A percentile compares a stretch with the other conserved stretches of the same genome.
These are phyloP conservation scores for Camelina neglecta DNA, from an alignment of 345 rosid genomes.

Conservation along the genomic window DNA sequence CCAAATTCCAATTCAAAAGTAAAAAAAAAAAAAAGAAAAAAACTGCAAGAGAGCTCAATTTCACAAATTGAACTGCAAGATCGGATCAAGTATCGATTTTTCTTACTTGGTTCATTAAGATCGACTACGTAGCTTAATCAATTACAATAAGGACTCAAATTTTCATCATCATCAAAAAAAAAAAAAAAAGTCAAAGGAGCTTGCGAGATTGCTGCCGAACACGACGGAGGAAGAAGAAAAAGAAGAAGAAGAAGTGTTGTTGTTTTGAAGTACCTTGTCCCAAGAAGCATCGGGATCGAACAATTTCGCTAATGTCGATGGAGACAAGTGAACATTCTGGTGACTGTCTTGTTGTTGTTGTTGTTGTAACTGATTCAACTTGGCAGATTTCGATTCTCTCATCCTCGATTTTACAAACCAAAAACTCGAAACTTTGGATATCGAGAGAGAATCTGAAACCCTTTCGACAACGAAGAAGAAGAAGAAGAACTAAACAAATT, in stretches of 20 bases:
- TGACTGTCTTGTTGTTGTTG: slow-evolving; percentile 44
- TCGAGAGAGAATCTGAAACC: slow-evolving; percentile 22
- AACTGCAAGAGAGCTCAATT: not conserved
- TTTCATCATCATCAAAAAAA: not conserved
- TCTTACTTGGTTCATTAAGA: not conserved
- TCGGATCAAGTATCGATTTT: not conserved
- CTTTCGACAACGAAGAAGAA: not conserved
- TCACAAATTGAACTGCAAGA: not conserved
- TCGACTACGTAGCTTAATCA: not conserved
- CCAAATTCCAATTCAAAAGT: not conserved
- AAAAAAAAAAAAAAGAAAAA: too few species aligned
- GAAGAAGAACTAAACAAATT: not conserved
- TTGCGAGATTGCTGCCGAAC: not conserved
- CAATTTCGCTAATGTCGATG: slow-evolving; percentile 68
- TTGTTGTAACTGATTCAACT: slow-evolving; percentile 57
- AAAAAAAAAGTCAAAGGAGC: slow-evolving; percentile 16
- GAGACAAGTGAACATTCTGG: slow-evolving; percentile 71
- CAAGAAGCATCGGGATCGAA: slow-evolving; percentile 91
- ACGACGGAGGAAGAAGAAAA: too few species aligned
- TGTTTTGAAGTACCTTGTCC: slow-evolving; percentile 65
- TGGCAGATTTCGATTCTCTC: slow-evolving; percentile 62
- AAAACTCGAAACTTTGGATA: slow-evolving; percentile 9
- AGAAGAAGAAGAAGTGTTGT: not conserved
- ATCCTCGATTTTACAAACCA: slow-evolving; percentile 39
- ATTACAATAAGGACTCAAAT: not conserved